These are phyloP conservation scores for Apophysomyces ossiformis DNA, from an alignment of 371 early-diverging fungal species.

Conservation along the genomic window DNA sequence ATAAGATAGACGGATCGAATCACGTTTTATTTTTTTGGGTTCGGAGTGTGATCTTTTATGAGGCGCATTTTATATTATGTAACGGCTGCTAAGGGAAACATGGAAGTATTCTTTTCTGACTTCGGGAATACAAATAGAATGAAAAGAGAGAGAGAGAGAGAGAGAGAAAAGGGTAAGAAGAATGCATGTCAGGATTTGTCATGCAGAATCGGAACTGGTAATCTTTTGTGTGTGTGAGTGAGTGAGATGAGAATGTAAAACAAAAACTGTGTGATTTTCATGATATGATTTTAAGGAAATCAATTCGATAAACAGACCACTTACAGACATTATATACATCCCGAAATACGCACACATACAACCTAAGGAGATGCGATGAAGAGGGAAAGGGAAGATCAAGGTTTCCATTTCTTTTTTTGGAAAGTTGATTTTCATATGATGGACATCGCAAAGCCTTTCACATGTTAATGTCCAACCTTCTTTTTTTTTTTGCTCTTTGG, in stretches of 20 bases:
- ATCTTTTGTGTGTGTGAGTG: neutral
- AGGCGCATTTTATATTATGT: neutral
- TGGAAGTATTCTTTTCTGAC: too few relatives aligned
- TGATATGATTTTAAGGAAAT: neutral
- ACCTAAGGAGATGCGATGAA: neutral
- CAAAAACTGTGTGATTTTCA: neutral
- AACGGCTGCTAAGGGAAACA: neutral
- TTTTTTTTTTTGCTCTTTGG: neutral
- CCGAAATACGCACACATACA: neutral
- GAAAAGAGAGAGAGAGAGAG: neutral
- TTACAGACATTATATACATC: too few relatives aligned
- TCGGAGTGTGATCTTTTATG: neutral
- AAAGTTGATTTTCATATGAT: neutral
- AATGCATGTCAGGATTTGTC: constrained; percentile 8
- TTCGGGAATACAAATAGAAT: too few relatives aligned
- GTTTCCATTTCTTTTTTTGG: constrained; percentile 12
- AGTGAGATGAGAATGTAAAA: neutral
- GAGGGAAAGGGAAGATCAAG: constrained; percentile 9
- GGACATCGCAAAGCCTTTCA: constrained; percentile 16
- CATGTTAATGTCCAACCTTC: constrained; percentile 10
- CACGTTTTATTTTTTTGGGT: neutral
- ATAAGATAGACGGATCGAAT: neutral
- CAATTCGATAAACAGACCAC: too few relatives aligned
- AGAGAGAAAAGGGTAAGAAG: neutral
- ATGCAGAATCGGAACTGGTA: constrained; percentile 5